phyloP scores from a whole-genome alignment of 1,284 basidiomycete species.

The Rhizopogon parksii region DNA sequence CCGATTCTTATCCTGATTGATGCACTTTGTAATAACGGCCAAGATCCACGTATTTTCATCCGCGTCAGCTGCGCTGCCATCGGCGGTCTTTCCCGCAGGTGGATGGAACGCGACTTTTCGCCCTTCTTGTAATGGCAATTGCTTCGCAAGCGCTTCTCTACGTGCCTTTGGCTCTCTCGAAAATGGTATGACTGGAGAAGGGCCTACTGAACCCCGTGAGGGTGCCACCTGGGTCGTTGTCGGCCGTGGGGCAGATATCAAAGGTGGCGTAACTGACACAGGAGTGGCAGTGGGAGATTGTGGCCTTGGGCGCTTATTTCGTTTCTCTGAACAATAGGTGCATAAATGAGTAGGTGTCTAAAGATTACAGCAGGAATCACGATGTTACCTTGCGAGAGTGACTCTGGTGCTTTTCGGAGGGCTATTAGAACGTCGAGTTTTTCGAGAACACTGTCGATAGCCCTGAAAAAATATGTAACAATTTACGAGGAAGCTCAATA shows the following conservation, averaged over 20 bases:
- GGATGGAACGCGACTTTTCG: slow-evolving; percentile 76
- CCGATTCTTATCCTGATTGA: slow-evolving; percentile 65
- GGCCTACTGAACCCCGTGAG: slow-evolving; percentile 46
- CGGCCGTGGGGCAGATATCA: slow-evolving; percentile 35
- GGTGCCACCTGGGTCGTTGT: slow-evolving; percentile 43
- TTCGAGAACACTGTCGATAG: slow-evolving; percentile 65
- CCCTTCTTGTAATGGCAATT: slow-evolving; percentile 61
- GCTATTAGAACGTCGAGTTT: slow-evolving; percentile 61
- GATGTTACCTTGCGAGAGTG: slow-evolving; percentile 44
- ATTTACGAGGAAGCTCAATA: slow-evolving; percentile 6
- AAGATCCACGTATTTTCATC: slow-evolving; percentile 77
- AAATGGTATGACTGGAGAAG: slow-evolving; percentile 43
- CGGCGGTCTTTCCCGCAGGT: slow-evolving; percentile 43
- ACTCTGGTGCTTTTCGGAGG: slow-evolving; percentile 62
- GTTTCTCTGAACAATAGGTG: slow-evolving; percentile 45
- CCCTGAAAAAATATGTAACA: slow-evolving; percentile 34
- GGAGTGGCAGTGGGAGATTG: slow-evolving; percentile 55
- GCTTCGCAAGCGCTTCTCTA: slow-evolving; percentile 51
- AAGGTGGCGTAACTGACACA: slow-evolving; percentile 31
- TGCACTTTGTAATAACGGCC: slow-evolving; percentile 63
- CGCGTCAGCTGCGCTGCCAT: slow-evolving; percentile 39
- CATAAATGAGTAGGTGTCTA: slow-evolving; percentile 1
- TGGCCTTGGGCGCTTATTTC: slow-evolving; percentile 64
- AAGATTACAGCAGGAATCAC: neutral
- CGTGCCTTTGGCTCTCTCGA: slow-evolving; percentile 62